These are phyloP conservation scores for Solanum etuberosum DNA, from an alignment of 257 asterid genomes.

Conservation along the genomic window DNA sequence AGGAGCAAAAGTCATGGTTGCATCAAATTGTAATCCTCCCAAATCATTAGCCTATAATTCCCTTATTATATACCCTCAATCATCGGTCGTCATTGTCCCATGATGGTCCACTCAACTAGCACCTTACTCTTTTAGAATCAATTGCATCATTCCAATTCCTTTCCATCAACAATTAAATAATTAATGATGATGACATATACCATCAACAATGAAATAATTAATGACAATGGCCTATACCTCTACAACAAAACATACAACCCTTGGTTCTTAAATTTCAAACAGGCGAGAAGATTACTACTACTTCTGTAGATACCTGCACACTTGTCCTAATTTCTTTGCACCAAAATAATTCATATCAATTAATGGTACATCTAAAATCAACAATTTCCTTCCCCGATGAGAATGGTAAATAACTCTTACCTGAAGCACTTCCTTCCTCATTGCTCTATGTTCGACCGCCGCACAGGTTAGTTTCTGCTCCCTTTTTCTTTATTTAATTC, in stretches of 20 bases:
- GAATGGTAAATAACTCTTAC: too few species aligned
- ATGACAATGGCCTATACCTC: neutral
- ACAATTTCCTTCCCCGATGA: too few species aligned
- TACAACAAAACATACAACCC: neutral
- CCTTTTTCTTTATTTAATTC: too few species aligned
- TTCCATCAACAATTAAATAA: too few species aligned
- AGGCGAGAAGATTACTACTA: neutral
- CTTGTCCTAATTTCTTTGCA: neutral
- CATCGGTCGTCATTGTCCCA: neutral
- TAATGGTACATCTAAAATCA: too few species aligned
- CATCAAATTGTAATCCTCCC: neutral
- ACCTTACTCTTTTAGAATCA: neutral
- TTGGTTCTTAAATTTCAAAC: neutral
- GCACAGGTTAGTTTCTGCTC: neutral
- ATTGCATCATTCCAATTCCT: too few species aligned
- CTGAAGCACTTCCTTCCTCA: neutral
- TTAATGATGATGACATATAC: neutral
- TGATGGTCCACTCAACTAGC: neutral
- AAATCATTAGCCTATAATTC: neutral
- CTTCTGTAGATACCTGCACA: neutral
- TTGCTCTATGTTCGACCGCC: neutral
- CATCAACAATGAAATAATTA: too few species aligned
- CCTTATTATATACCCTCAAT: neutral
- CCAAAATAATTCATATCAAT: neutral
- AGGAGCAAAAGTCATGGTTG: neutral